Percentiles rank a stretch among this genome's conserved stretches.
Evolutionary conservation across 2,329 filamentous ascomycete genomes (phyloP).

Genomic region (Neofusicoccum sp.): DNA sequence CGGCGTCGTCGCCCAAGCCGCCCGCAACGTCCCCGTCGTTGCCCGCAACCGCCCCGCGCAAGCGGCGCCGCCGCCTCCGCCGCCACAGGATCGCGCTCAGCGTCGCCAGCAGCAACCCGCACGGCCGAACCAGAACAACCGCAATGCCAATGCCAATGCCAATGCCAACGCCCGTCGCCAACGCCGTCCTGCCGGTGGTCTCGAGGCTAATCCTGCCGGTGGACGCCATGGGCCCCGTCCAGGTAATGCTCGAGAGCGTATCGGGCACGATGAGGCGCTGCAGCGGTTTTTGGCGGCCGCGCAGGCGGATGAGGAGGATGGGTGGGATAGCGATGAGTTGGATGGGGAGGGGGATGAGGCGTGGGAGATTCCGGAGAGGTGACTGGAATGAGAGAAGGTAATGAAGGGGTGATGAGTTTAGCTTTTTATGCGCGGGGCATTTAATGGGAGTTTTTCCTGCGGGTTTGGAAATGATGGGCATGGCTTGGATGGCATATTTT

Average conservation of each 20-base stretch:
- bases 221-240: not conserved
- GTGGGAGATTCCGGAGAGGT: slow-evolving; percentile 22
- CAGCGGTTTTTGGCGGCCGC: slow-evolving; percentile 55
- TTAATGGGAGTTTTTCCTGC: too few species aligned
- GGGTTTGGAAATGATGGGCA: too few species aligned
- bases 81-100: not conserved
- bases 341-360: slow-evolving; percentile 32
- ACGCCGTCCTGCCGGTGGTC: not conserved
- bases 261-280: slow-evolving; percentile 32
- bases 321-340: slow-evolving; percentile 59
- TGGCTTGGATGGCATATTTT: too few species aligned
- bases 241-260: not conserved
- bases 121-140: not conserved
- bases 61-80: not conserved
- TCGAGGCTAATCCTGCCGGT: not conserved
- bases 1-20: too few species aligned
- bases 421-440: not conserved
- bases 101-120: not conserved
- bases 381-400: not conserved
- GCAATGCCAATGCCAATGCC: not conserved
- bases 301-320: slow-evolving; percentile 55
- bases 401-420: not conserved
- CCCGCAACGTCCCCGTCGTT: too few species aligned
- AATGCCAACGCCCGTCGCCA: not conserved
- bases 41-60: not conserved